Evolutionary conservation across 2,329 filamentous ascomycete species (phyloP).

Genomic region (Aspergillus fijiensis): DNA sequence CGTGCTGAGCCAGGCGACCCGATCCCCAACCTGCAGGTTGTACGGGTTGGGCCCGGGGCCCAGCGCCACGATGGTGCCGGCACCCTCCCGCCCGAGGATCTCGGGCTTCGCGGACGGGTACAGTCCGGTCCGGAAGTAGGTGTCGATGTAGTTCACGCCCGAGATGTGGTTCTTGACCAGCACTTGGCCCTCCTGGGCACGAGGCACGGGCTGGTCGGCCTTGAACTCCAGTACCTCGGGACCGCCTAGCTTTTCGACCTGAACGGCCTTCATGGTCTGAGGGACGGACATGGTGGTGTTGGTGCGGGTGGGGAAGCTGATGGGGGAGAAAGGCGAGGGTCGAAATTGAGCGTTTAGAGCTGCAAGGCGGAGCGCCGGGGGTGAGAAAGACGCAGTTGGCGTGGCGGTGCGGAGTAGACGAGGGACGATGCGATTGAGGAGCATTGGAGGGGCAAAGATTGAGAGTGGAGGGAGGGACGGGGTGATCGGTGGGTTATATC

Average conservation of each 20-base stretch:
- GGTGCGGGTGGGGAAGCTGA: neutral
- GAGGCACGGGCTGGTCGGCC: conserved; percentile 69
- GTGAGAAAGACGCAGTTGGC: neutral
- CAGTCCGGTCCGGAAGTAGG: conserved; percentile 82
- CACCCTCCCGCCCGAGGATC: conserved; percentile 76
- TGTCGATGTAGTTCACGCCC: conserved; percentile 89
- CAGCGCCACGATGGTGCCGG: conserved; percentile 66
- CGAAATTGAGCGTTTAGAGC: conserved; percentile 14
- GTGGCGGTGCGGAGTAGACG: conserved; percentile 1
- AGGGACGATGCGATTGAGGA: conserved; percentile 5
- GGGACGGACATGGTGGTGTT: conserved; percentile 53
- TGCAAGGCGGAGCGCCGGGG: conserved; percentile 10
- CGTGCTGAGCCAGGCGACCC: conserved; percentile 67
- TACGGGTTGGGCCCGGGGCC: conserved; percentile 53
- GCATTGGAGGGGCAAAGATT: conserved; percentile 1
- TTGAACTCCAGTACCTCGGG: conserved; percentile 70
- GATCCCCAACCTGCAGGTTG: conserved; percentile 64
- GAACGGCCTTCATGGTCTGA: conserved; percentile 69
- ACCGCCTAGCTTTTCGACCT: conserved; percentile 70
- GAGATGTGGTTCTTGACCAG: conserved; percentile 77
- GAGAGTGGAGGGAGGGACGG: neutral
- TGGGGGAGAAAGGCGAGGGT: conserved; percentile 3
- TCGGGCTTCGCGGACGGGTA: conserved; percentile 72
- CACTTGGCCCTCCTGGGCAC: conserved; percentile 66
- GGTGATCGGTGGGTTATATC: neutral